Evolutionary conservation across 495 filamentous ascomycete species (phyloP), one percentile per base, ranked within the genome.

Genomic region (Neurospora sp.): DNA sequence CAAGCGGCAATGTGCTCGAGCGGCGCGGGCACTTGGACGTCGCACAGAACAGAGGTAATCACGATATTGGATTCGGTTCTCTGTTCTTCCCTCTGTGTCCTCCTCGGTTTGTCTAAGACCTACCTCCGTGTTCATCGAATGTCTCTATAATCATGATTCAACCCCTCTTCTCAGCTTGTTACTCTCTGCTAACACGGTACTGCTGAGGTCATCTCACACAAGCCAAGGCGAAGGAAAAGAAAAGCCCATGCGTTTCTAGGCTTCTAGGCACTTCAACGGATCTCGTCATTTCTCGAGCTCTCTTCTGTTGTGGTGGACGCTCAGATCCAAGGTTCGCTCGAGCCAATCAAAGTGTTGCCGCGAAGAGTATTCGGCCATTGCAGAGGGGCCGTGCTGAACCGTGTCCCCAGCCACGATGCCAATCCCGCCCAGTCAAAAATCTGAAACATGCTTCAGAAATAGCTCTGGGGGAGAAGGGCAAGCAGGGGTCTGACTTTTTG

Each of bases 361-460:
- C 53, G 14, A 35, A 61, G 53, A 35, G 53, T 37, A 16, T 65
- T 65, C 53, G 53, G 35, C 53, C 53, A 65, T 73, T 74, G 78
- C 69, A 74, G 74, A 71, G 20, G 72, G 69, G 75, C 69, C 69
- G 73, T 73, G 77, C 68, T 65, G 53, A 65, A 65, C 53, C 27
- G 53, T 35, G 53, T n/a, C 68, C 72, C 78, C 77, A 77, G 79
- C 78, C 78, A 79, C 74, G 73, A 68, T 68, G 48, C 69, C 40
- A 27, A 71, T 74, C 74, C 78, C 71, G 70, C 72, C 78, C 69
- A 42, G 76, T 76, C 76, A 74, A 70, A 65, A 65, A 65, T 76
- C 78, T 79, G 78, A 79, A 79, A 79, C 78, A 73, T 78, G 78
- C 78, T 76, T 79, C 78, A 79, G 76, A 78, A 79, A 78, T 78